Evolutionary conservation across 306 rosid genomes (phyloP), one percentile per base, ranked within the genome.

Genomic region (Vachellia pachyceras): DNA sequence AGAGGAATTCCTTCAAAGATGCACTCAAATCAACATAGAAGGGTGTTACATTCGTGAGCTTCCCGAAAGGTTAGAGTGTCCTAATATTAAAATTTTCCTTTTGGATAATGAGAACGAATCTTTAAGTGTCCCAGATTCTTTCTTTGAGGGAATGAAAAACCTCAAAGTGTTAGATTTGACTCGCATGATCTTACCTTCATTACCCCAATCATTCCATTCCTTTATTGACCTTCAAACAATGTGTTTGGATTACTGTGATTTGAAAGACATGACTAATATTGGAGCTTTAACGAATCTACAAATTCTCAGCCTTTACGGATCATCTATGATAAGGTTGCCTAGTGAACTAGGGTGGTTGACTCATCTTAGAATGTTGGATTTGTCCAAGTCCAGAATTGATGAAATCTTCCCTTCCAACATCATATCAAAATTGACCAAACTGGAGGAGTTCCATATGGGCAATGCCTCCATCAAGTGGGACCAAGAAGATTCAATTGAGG

Each of bases 381-480:
- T 84, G 47, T 3, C 60, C 6, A 0, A 7, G 1, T 69, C 71
- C 25, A 0, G 35, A 7, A 15, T 84, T 72, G 42, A n/a, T n/a
- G n/a, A 70, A 63, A 7, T 54, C 49, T 52, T 81, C 40, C 80
- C 76, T 7, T 18, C 70, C 8, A 68, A 42, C 8, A 18, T 84
- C 35, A 64, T 84, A 17, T 76, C 82, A 18, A 35, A 60, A 22
- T 76, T 80, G 66, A 35, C 9, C 41, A 23, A 5, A n/a, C 39
- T 82, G 60, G 85, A 82, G 20, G 82, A 77, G 42, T 10, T 82
- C 11, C 3, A 33, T 12, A 3, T 77, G 35, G 13, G 52, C 1
- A 7, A 18, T 18, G 41, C 17, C 7, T 76, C 41, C 23, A 15
- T 61, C 42, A n/a, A 40, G 5, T 84, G 84, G 87, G 57, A 69